Evolutionary conservation across 2,329 filamentous ascomycete genomes (phyloP), one percentile per base, ranked within the genome.

Genomic region (Alternaria triticimaculans): DNA sequence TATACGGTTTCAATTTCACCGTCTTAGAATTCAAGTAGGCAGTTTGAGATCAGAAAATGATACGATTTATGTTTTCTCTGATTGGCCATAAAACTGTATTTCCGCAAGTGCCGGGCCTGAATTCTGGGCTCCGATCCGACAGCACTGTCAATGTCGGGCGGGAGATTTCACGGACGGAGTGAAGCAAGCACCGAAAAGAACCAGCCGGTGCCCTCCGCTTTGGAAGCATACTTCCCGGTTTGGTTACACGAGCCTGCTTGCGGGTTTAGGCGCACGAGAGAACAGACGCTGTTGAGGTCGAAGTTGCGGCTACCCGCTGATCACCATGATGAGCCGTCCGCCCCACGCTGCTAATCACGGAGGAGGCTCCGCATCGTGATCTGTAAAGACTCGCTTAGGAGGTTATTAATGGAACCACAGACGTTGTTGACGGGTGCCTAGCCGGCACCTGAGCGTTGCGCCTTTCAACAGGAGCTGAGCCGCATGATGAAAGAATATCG

Each of bases 271-370:
- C 33, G 56, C 49, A 26, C 26, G 37, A 41, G 21, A 55, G 50
- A 55, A 43, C 58, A 55, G 51, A 56, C 21, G 33, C 48, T 62
- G 60, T 62, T 58, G 55, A 62, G 60, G 25, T 53, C 55, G 37
- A 49, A 58, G 51, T 46, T 56, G 51, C 44, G 44, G 58, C 51
- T 49, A 48, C 46, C 55, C 49, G 50, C 44, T 60, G 61, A 63
- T 63, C 61, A 45, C 50, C 57, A 51, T 63, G 61, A 63, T 63
- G 61, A 59, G 60, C 60, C 61, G 57, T 46, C 56, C 50, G 57
- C 50, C 61, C 61, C 61, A 63, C 57, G 57, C 41, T 60, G 61
- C 50, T 49, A 50, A 63, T 63, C 61, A 55, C 61, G 57, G 57
- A 59, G 51, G 28, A 55, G n/a, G 20, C 26, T 63, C 50, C 57